Base-by-base conservation (phyloP, 2,329 filamentous ascomycete species). In the Venturia nashicola region DNA sequence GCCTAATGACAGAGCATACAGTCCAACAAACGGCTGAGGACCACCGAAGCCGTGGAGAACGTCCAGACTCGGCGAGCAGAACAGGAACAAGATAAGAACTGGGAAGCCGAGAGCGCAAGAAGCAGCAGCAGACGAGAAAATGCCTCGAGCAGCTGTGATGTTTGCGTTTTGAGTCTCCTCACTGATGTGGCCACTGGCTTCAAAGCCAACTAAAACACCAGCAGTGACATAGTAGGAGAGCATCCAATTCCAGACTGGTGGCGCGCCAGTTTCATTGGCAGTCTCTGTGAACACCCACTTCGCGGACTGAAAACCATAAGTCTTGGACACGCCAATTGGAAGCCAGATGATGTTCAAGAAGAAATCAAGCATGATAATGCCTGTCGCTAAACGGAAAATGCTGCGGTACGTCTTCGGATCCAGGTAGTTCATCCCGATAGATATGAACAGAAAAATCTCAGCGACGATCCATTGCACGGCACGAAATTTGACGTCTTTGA, bases 231-330 rank as follows among this genome's bases (percentile, higher is more conserved):
- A 78, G 70, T 83, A 86, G 4, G 81, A 83, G 3, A 86, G 76
- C 72, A 83, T 84, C 83, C 83, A 85, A 69, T 86, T 85, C 83
- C 83, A 85, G 2, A 78, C 82, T 1, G 78, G 75, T 0, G 83
- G 81, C 0, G 74, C 74, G 34, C 74, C 74, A 55, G 74, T 76
- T 59, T 74, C 71, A 64, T 86, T 86, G 69, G 84, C 84, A 0
- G 82, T 85, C 14, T 81, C 78, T 74, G 84, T 81, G 70, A 86
- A 85, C 9, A 83, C 83, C 65, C 84, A 82, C 43, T 83, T 75
- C 0, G 83, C 76, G 1, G 80, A 76, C n/a, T 83, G 79, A 71
- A 86, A 85, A 1, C 83, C 83, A 69, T 79, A 80, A 0, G 80
- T 83, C 64, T 82, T 77, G 65, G 74, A 78, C 0, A 81, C 80